Base-by-base conservation (phyloP, 306 rosid genomes). In the Spatholobus suberectus region DNA sequence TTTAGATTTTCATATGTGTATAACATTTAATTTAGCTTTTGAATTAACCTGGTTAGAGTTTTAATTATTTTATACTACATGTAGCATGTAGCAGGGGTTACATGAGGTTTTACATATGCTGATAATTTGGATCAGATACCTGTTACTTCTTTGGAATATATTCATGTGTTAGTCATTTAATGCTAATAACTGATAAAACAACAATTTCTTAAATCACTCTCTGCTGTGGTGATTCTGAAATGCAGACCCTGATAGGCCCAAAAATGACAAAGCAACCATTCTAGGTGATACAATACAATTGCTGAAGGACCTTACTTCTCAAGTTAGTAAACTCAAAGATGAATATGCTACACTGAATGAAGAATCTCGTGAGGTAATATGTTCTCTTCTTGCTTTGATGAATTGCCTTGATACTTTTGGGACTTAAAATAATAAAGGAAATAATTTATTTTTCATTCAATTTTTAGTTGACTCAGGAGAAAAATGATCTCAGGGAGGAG, bases 401-500 rank as follows among this genome's bases (percentile, higher is more conserved):
- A 58, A 26, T 77, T 14, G 49, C 38, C 52, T 62, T 40, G 51
- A 12, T 51, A 72, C 26, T 75, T 52, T 34, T 71, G 68, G 55
- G 59, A 35, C 52, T 55, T 37, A 29, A 75, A 71, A n/a, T 74
- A 41, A 61, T 55, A 18, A 63, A 55, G 75, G 20, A 75, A 27
- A 77, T 73, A 26, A 83, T 80, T 78, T 26, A 38, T 32, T 80
- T 68, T 68, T 65, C 70, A 3, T 81, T 79, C 11, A n/a, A 65
- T 70, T 70, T n/a, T 85, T 95, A 95, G 98, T 86, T 93, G 80
- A 84, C 92, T 3, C 91, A 81, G 79, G 98, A 95, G 92, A 93
- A 95, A 88, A 95, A 89, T 83, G 97, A 95, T 81, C 95, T 95
- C 29, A 93, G 95, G 85, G 97, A 93, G 88, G 98, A 95, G 91